These are phyloP conservation scores for Magnaporthiopsis rhizophila DNA, from an alignment of 2,329 filamentous ascomycete species.

Conservation along the genomic window DNA sequence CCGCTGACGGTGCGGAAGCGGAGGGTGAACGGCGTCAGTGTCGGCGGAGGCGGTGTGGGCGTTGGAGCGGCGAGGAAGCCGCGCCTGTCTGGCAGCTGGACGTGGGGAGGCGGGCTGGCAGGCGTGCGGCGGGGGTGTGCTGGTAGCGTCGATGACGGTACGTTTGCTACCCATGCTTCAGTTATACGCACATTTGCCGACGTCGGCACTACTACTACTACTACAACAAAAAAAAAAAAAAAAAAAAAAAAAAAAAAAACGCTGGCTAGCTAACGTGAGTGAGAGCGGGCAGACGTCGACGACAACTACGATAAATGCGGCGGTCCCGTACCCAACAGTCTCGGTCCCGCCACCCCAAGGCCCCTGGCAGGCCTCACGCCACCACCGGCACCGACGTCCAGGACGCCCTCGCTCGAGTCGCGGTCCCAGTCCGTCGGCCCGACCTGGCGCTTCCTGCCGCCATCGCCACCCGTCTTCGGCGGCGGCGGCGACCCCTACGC, in stretches of 20 bases:
- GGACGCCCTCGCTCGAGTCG: background rate
- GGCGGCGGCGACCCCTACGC: constrained; percentile 4
- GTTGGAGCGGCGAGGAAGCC: background rate
- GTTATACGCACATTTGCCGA: background rate
- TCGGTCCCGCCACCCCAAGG: background rate
- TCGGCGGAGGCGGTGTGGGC: background rate
- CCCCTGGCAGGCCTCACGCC: background rate
- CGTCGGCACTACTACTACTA: too few species aligned
- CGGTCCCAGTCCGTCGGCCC: background rate
- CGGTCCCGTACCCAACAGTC: too few species aligned
- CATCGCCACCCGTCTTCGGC: background rate
- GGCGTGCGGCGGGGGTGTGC: background rate
- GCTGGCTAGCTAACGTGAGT: too few species aligned
- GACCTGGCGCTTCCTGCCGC: background rate
- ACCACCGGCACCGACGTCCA: background rate
- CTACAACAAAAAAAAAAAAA: too few species aligned
- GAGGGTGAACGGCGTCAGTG: constrained; percentile 14
- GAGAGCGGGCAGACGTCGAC: background rate
- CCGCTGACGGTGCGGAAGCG: constrained; percentile 29
- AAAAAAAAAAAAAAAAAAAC: too few species aligned
- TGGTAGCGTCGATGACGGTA: background rate
- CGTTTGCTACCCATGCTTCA: too few species aligned
- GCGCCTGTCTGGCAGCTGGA: background rate
- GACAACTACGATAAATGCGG: background rate
- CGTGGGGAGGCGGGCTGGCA: background rate